Percentiles rank a stretch among this genome's conserved stretches.
Evolutionary conservation across 768 basidiomycete species (phyloP).

Genomic region (Kwoniella dejecticola): DNA sequence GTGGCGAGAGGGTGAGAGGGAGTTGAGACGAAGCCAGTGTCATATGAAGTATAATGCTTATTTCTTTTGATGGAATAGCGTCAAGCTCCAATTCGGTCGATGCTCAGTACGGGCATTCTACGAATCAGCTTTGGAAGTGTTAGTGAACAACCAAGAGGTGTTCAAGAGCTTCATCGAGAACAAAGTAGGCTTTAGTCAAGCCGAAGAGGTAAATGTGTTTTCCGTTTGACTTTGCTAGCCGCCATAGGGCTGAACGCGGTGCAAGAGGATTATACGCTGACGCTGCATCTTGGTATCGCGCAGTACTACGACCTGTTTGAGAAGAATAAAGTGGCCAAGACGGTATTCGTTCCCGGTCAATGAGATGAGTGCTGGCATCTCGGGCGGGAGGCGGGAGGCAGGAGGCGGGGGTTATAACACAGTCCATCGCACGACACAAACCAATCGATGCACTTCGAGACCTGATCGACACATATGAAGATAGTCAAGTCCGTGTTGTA

Average conservation of each 20-base stretch:
- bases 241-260: no score
- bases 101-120: slow-evolving; percentile 43
- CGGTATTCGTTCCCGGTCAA: slow-evolving; percentile 39
- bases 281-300: no score
- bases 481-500: no score
- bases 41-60: not conserved
- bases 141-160: slow-evolving; percentile 35
- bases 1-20: not conserved
- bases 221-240: not conserved
- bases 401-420: no score
- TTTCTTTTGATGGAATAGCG: slow-evolving; percentile 14
- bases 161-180: slow-evolving; percentile 42
- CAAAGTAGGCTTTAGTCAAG: slow-evolving; percentile 35
- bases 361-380: no score
- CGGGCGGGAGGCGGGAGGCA: no score
- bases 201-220: slow-evolving; percentile 28
- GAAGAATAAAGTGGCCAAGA: slow-evolving; percentile 51
- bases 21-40: not conserved
- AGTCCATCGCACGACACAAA: no score
- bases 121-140: slow-evolving; percentile 32
- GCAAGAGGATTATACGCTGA: no score
- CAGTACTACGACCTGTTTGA: slow-evolving; percentile 52
- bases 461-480: no score
- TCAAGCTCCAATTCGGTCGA: slow-evolving; percentile 46
- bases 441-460: no score